phyloP scores from a whole-genome alignment of 1,284 basidiomycete genomes.

The Leccinum fuscescens region DNA sequence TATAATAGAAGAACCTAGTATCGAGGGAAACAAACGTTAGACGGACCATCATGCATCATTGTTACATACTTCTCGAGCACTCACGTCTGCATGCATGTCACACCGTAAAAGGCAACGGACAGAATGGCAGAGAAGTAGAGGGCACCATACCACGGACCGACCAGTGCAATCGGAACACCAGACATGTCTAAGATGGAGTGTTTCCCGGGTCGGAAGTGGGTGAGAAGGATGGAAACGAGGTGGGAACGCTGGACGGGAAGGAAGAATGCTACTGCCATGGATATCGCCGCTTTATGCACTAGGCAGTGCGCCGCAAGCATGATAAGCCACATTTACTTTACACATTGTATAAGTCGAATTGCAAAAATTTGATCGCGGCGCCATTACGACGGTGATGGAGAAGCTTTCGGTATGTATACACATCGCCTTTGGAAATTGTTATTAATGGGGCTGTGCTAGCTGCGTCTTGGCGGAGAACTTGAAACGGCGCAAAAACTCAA shows the following conservation, averaged over 20 bases:
- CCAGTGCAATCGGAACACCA: not conserved
- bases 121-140: conserved; percentile 2
- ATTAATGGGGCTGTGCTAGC: not conserved
- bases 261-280: not conserved
- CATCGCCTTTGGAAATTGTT: not conserved
- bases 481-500: not conserved
- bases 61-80: not conserved
- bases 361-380: not conserved
- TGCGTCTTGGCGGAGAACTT: not conserved
- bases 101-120: conserved; percentile 4
- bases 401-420: not conserved
- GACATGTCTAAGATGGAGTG: not conserved
- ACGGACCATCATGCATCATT: not conserved
- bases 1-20: conserved; percentile 6
- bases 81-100: conserved; percentile 8
- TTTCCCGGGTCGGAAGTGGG: not conserved
- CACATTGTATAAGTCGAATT: not conserved
- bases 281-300: conserved; percentile 1
- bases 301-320: not conserved
- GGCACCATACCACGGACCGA: conserved; percentile 1
- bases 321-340: not conserved
- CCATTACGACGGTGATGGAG: not conserved
- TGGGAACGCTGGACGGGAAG: not conserved
- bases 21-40: not conserved
- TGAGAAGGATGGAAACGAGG: not conserved